phyloP scores from a whole-genome alignment of 2,329 filamentous ascomycete genomes.

The Penicillium sp. region DNA sequence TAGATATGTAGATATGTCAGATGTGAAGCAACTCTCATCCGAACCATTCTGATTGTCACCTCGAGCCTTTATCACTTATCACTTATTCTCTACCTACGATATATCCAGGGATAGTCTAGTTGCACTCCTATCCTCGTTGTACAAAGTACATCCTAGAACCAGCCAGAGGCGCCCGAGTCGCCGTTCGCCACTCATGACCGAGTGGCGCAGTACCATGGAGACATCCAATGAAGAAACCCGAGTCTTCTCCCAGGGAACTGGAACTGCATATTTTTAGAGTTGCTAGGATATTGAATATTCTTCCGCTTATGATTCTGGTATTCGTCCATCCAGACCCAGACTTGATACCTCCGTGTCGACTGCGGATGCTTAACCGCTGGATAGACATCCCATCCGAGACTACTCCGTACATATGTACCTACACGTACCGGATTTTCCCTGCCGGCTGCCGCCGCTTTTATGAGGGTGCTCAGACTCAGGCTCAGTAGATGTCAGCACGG shows the following conservation, averaged over 20 bases:
- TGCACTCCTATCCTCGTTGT: not conserved
- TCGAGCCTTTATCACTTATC: not conserved
- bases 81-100: not conserved
- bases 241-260: not conserved
- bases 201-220: slow-evolving; percentile 5
- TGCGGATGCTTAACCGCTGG: not conserved
- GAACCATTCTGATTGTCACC: not conserved
- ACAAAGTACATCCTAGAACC: not conserved
- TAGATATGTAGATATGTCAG: not conserved
- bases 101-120: not conserved
- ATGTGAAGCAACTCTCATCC: not conserved
- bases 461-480: too few species aligned
- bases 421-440: too few species aligned
- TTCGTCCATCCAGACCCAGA: not conserved
- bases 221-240: not conserved
- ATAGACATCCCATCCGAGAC: not conserved
- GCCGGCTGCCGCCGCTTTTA: too few species aligned
- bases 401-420: too few species aligned
- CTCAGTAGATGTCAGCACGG: too few species aligned
- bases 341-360: not conserved
- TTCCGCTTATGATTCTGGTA: not conserved
- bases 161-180: not conserved
- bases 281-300: not conserved
- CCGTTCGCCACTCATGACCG: slow-evolving; percentile 4
- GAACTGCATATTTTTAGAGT: slow-evolving; percentile 5